A percentile compares a stretch with the other conserved stretches of the same genome.
Evolutionary conservation across 352 stramenopile genomes (phyloP).

Genomic region (Plasmopara viticola): DNA sequence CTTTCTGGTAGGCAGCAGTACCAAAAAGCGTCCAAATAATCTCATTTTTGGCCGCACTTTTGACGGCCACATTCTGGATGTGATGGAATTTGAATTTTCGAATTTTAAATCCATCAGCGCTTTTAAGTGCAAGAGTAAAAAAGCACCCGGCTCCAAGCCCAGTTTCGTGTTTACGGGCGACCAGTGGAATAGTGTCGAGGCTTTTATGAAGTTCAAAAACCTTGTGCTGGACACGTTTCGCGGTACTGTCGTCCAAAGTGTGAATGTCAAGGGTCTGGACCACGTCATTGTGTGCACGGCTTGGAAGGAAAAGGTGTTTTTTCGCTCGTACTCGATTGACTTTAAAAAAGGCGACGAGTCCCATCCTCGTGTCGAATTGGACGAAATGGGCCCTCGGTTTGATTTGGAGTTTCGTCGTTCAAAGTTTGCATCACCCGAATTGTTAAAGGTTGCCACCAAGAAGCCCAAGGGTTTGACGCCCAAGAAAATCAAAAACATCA

Average conservation of each 20-base stretch:
- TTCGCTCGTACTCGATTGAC: conserved; percentile 95
- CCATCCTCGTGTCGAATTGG: conserved; percentile 81
- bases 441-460: conserved; percentile 94
- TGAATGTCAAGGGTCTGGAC: conserved; percentile 95
- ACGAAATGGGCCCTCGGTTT: conserved; percentile 88
- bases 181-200: conserved; percentile 89
- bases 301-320: conserved; percentile 89
- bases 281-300: conserved; percentile 97
- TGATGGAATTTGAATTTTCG: conserved; percentile 95
- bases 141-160: conserved; percentile 92
- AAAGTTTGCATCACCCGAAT: conserved; percentile 92
- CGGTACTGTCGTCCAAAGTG: conserved; percentile 91
- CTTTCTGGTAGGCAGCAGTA: conserved; percentile 95
- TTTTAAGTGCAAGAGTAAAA: conserved; percentile 91
- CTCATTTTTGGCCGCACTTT: conserved; percentile 96
- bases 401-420: conserved; percentile 90
- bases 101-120: conserved; percentile 92
- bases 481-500: conserved; percentile 98
- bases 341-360: conserved; percentile 88
- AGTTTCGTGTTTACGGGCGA: conserved; percentile 95
- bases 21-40: conserved; percentile 99
- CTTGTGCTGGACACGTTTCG: conserved; percentile 96
- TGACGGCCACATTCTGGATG: conserved; percentile 97
- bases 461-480: conserved; percentile 87
- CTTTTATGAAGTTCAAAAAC: conserved; percentile 93